Base-by-base conservation (phyloP, 768 basidiomycete species). In the Hygrophoropsis aurantiaca region DNA sequence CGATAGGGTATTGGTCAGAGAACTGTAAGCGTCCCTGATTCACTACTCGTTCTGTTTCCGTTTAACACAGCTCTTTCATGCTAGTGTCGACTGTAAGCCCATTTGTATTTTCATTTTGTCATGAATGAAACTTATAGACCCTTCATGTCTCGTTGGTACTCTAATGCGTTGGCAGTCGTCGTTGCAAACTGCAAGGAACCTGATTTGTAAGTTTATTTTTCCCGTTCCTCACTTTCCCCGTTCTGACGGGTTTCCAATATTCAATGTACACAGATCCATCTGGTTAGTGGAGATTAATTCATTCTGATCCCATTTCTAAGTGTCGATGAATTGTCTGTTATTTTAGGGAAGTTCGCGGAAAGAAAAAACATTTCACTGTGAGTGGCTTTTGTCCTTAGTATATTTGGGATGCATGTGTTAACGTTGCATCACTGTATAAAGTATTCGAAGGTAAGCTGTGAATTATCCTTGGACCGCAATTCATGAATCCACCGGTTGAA, bases 301-400 rank as follows among this genome's bases (percentile, higher is more conserved):
- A 54, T 55, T 38, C 50, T 42, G 47, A 25, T 35, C n/a, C n/a
- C n/a, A n/a, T n/a, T n/a, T 58, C 58, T 64, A 44, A 60, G 54
- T 52, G 44, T 59, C 51, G 34, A 42, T 49, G n/a, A n/a, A n/a
- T 41, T 13, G 47, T 55, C 40, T 49, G 46, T 30, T 47, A 51
- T 51, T 54, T 20, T 63, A 90, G 89, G 93, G 94, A 97, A 70
- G 94, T 97, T 15, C 77, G 94, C 49, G 85, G 87, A 53, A 81
- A 82, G 64, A 81, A 87, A 64, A 79, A 87, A 41, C 85, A 94
- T 57, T 95, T 94, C 59, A 88, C 92, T 33, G 88, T 88, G 52
- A 41, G 84, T 70, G 10, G 26, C 16, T 24, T 40, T n/a, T 13
- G 13, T 19, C 10, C 19, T 3, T n/a, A n/a, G n/a, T n/a, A n/a